Conservation (phyloP, 345 rosid genomes). For the Adansonia digitata region DNA sequence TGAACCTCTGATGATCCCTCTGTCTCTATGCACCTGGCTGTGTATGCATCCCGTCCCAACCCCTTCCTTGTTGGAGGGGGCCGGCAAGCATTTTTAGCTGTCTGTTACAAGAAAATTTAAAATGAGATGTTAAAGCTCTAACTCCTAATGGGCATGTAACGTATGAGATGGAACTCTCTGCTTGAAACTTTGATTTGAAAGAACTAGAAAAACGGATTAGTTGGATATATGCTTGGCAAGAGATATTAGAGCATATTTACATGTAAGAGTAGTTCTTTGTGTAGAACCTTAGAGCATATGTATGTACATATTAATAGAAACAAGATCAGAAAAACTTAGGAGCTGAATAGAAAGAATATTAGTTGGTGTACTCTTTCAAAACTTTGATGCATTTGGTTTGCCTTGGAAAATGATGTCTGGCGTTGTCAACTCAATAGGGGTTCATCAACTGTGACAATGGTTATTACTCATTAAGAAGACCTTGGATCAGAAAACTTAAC, state of each 20-base stretch:
- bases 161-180: not conserved
- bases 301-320: not conserved
- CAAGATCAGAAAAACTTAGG: not conserved
- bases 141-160: not conserved
- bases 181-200: not conserved
- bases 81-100: not conserved
- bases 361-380: not conserved
- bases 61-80: not conserved
- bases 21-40: not conserved
- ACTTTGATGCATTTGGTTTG: not conserved
- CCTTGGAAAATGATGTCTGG: not conserved
- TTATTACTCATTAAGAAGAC: no score
- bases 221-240: not conserved
- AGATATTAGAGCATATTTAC: not conserved
- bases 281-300: not conserved
- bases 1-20: not conserved
- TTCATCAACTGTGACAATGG: not conserved
- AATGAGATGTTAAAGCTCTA: not conserved
- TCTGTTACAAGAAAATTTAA: not conserved
- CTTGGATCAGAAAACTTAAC: not conserved
- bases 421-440: not conserved
- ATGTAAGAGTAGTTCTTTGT: no score
- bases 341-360: not conserved
- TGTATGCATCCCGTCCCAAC: not conserved
- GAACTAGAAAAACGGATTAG: not conserved